Conservation (phyloP, 2,329 filamentous ascomycete species). For the Alternaria infectoria region DNA sequence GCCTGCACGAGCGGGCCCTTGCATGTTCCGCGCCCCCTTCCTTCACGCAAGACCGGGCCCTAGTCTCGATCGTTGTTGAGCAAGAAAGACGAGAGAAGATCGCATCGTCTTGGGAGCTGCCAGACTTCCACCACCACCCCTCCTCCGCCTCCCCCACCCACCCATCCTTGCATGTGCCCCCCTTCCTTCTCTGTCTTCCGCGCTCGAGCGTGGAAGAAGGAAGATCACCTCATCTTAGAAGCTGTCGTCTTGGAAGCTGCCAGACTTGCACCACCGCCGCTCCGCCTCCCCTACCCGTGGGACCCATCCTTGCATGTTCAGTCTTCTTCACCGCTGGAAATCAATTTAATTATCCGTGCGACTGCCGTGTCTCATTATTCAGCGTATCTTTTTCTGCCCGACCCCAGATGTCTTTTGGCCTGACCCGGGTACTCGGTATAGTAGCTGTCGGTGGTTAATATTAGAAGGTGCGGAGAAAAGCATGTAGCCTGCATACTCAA, state of each 20-base stretch:
- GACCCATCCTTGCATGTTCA: constrained; percentile 20
- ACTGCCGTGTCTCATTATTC: constrained; percentile 5
- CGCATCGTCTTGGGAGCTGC: too few species aligned
- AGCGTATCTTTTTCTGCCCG: background rate
- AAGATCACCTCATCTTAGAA: too few species aligned
- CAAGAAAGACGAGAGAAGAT: too few species aligned
- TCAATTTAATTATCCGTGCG: background rate
- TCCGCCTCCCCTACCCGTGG: constrained; percentile 20
- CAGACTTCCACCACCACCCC: too few species aligned
- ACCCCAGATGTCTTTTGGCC: background rate
- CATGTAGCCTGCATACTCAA: background rate
- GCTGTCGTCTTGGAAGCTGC: too few species aligned
- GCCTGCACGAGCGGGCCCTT: constrained; percentile 25
- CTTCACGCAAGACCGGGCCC: too few species aligned
- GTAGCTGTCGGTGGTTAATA: background rate
- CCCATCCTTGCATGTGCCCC: too few species aligned
- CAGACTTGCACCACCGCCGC: background rate
- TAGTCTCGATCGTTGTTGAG: too few species aligned
- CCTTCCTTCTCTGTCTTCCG: background rate
- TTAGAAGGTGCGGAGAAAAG: background rate
- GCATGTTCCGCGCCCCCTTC: constrained; percentile 7
- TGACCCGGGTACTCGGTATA: constrained; percentile 2
- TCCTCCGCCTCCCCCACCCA: too few species aligned
- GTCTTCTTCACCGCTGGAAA: constrained; percentile 12
- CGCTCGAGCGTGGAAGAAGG: too few species aligned